Conservation (phyloP, 495 filamentous ascomycete species). For the Articulospora tetracladia region DNA sequence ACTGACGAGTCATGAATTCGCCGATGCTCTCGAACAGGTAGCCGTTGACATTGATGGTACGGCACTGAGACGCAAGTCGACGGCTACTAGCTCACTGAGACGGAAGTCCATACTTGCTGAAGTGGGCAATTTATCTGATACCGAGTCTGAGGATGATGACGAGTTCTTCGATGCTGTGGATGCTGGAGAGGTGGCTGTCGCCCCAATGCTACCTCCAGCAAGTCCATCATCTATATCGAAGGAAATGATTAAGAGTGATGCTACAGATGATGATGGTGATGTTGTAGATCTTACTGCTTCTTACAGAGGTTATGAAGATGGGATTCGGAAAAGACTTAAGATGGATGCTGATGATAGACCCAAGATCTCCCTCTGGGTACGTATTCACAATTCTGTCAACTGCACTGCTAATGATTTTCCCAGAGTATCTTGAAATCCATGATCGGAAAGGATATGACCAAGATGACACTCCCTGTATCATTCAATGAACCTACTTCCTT, state of each 20-base stretch:
- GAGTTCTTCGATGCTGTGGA: constrained; percentile 98
- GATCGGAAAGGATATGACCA: constrained; percentile 99
- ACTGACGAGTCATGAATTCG: constrained; percentile 22
- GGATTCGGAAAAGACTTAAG: constrained; percentile 69
- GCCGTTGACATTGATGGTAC: constrained; percentile 21
- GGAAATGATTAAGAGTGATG: constrained; percentile 34
- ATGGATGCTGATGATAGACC: constrained; percentile 91
- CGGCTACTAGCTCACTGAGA: constrained; percentile 38
- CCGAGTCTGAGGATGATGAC: constrained; percentile 79
- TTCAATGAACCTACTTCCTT: constrained; percentile 98
- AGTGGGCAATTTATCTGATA: constrained; percentile 65
- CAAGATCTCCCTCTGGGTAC: constrained; percentile 93
- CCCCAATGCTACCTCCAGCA: constrained; percentile 45
- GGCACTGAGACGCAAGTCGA: constrained; percentile 37
- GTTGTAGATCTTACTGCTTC: constrained; percentile 65
- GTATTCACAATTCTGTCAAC: constrained; percentile 24
- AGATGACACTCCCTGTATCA: constrained; percentile 96
- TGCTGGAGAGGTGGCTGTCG: constrained; percentile 82
- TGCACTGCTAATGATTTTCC: constrained; percentile 10
- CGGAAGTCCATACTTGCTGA: constrained; percentile 57
- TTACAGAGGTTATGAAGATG: constrained; percentile 88
- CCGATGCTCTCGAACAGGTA: constrained; percentile 31
- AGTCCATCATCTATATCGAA: constrained; percentile 25
- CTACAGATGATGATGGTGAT: constrained; percentile 41
- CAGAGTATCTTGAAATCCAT: constrained; percentile 97